phyloP scores from a whole-genome alignment of 2,329 filamentous ascomycete genomes.

The Hirsutella rhossiliensis region DNA sequence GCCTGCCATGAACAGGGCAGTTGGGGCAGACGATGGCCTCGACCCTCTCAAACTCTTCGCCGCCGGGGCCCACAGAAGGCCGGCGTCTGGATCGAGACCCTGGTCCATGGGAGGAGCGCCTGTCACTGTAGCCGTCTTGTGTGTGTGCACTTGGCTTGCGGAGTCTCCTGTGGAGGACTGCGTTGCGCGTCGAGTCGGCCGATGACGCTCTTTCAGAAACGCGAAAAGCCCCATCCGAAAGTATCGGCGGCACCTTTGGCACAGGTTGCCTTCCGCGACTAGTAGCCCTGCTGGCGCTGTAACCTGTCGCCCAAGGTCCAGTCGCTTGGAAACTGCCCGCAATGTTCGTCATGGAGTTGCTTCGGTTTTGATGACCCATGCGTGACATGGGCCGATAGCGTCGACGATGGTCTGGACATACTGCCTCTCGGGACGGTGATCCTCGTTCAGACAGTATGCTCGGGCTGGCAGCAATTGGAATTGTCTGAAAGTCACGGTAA shows the following conservation, averaged over 20 bases:
- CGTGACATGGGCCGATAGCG: too few relatives aligned
- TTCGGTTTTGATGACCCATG: neutral
- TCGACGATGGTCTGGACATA: too few relatives aligned
- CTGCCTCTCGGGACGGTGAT: too few relatives aligned
- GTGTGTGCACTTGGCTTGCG: too few relatives aligned
- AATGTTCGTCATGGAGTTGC: neutral
- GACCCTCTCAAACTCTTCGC: neutral
- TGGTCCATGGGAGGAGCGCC: neutral
- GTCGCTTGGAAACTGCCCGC: neutral
- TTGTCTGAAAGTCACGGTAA: too few relatives aligned
- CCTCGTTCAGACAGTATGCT: too few relatives aligned
- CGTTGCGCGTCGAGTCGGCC: neutral
- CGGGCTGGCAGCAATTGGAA: too few relatives aligned
- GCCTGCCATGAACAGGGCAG: neutral
- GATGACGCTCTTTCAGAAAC: neutral
- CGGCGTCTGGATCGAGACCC: neutral
- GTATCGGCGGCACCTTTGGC: neutral
- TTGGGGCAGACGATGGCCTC: neutral
- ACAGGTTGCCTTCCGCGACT: neutral
- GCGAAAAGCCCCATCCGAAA: neutral
- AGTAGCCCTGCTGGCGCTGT: neutral
- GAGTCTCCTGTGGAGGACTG: neutral
- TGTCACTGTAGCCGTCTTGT: neutral
- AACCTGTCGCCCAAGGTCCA: neutral
- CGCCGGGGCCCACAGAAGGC: neutral